Base-by-base conservation (phyloP, 2,329 filamentous ascomycete genomes). In the Cladosporium sp. region DNA sequence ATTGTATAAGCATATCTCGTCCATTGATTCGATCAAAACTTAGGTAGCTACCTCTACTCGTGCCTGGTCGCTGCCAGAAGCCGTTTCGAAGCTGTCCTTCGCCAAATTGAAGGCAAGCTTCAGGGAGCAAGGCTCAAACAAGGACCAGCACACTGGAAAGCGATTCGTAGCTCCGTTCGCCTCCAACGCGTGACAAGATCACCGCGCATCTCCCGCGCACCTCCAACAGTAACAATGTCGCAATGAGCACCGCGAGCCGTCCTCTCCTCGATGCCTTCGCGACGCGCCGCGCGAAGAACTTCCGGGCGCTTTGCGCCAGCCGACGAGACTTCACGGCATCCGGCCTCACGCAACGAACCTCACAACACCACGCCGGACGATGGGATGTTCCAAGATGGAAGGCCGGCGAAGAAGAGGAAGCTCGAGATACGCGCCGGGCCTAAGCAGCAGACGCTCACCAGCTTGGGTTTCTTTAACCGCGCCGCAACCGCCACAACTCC, bases 341-440 rank as follows among this genome's bases (percentile, higher is more conserved):
- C 39, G n/a, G 17, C 38, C 38, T 34, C 39, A 15, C 39, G 40
- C 42, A 47, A 40, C 54, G 38, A 47, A 15, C n/a, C 28, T 19
- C 6, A 30, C 20, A 15, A 17, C 42, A 39, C 42, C 54, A 45
- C 28, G 19, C 40, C 28, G 14, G 54, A 49, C 42, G 42, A 56
- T 56, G 54, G 54, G 42, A 56, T 56, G 54, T 59, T 59, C 40
- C 57, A 20, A 30, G 73, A 73, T 42, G 63, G 61, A 12, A 54
- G 60, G 20, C 59, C 62, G 54, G 58, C 62, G 28, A 71, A 71
- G 63, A 66, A 60, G 59, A 55, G 65, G 43, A 67, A 65, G 60
- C 62, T 70, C 61, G 65, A 61, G 59, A 62, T 69, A 11, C 61
- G 64, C 34, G 60, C 64, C 40, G 60, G 60, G 28, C 54, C 56